Conservation (phyloP, 176 grass and related monocot species). For the Paspalum notatum region DNA sequence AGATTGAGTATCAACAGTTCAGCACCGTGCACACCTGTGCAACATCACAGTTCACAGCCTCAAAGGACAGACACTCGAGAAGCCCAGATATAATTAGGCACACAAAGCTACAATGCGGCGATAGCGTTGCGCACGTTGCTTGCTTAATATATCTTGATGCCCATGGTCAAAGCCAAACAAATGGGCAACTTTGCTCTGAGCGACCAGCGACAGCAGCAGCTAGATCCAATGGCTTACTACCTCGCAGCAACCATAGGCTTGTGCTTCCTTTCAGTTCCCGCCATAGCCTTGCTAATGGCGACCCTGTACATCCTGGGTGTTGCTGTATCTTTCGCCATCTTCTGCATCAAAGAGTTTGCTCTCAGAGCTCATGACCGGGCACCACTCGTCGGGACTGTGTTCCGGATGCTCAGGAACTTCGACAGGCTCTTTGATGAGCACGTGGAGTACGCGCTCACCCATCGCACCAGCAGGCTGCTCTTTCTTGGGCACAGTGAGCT, state of each 20-base stretch:
- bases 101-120: no score
- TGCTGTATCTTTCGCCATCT: conserved; percentile 33
- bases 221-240: conserved; percentile 19
- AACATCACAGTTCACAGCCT: no score
- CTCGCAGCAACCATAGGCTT: conserved; percentile 1
- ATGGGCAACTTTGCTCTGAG: neutral
- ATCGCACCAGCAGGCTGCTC: conserved; percentile 50
- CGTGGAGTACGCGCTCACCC: conserved; percentile 20
- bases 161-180: neutral
- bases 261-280: conserved; percentile 27
- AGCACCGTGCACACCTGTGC: no score
- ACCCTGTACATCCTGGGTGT: conserved; percentile 41
- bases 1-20: no score
- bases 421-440: conserved; percentile 51
- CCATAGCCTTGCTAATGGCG: conserved; percentile 15
- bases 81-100: no score
- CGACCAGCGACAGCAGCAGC: neutral
- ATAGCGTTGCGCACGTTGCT: neutral
- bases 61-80: no score
- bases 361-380: conserved; percentile 37
- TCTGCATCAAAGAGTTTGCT: conserved; percentile 38
- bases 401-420: conserved; percentile 46
- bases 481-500: conserved; percentile 35
- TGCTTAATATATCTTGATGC: neutral
- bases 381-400: conserved; percentile 43